A percentile compares a stretch with the other conserved stretches of the same genome.
Conservation (phyloP, 1,284 basidiomycete species). For the Apiotrichum montevideense region DNA sequence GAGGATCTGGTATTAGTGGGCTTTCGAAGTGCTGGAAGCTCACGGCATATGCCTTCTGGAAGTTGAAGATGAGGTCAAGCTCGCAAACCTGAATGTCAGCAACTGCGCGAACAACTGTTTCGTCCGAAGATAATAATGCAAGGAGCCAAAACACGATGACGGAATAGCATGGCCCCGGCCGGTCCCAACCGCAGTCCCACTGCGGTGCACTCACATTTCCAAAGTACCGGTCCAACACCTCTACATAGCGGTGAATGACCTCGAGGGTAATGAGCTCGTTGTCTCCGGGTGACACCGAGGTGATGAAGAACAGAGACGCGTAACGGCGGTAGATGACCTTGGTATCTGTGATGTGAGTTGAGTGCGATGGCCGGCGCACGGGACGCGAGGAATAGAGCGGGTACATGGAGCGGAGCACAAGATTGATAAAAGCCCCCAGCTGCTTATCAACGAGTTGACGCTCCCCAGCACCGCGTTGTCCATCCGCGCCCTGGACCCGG, state of each 20-base stretch:
- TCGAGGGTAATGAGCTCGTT: constrained; percentile 91
- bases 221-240: constrained; percentile 98
- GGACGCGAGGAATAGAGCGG: no score
- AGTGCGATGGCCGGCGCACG: background rate
- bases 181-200: background rate
- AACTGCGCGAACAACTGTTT: no score
- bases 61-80: constrained; percentile 95
- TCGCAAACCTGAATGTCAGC: constrained; percentile 70
- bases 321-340: constrained; percentile 98
- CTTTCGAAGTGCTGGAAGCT: constrained; percentile 8
- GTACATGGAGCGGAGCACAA: background rate
- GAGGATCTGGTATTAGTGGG: constrained; percentile 61
- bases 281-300: constrained; percentile 79
- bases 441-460: no score
- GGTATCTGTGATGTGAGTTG: constrained; percentile 55
- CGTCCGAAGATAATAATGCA: no score
- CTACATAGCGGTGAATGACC: constrained; percentile 97
- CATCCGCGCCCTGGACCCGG: background rate
- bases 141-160: no score
- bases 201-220: constrained; percentile 67
- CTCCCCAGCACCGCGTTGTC: no score
- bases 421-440: background rate
- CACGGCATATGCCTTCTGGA: constrained; percentile 93
- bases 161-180: no score
- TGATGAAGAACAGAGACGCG: constrained; percentile 96